A percentile compares a stretch with the other conserved stretches of the same genome.
phyloP scores from a whole-genome alignment of 345 rosid genomes.

The Salix dunnii region DNA sequence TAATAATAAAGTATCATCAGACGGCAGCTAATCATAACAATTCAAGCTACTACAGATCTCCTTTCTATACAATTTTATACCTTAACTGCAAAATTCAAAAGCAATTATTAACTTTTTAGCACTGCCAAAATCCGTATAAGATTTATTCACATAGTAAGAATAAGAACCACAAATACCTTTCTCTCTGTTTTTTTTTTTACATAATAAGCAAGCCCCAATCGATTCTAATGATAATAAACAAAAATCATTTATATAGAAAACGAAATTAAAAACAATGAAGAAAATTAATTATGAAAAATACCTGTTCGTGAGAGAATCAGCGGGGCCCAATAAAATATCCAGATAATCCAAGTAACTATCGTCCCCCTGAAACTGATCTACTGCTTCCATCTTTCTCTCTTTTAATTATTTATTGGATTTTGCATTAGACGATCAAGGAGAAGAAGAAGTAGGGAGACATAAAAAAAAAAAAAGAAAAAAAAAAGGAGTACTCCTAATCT shows the following conservation, averaged over 20 bases:
- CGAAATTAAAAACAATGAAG: not conserved
- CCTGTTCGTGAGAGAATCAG: not conserved
- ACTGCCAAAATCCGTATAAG: not conserved
- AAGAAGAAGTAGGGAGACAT: not conserved
- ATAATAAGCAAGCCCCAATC: slow-evolving; percentile 1
- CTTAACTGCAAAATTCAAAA: not conserved
- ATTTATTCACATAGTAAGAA: not conserved
- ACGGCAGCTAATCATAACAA: not conserved
- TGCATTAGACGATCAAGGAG: not conserved
- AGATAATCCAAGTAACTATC: not conserved
- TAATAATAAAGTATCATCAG: not conserved
- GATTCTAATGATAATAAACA: not conserved
- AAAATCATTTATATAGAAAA: not conserved
- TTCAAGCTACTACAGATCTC: not conserved
- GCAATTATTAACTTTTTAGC: not conserved
- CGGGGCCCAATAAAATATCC: not conserved
- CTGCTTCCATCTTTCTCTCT: not conserved
- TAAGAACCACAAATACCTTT: not conserved
- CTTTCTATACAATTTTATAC: not conserved
- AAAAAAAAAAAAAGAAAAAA: too few species aligned
- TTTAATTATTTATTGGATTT: not conserved
- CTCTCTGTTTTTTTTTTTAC: not conserved
- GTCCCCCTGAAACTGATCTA: not conserved
- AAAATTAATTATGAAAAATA: not conserved
- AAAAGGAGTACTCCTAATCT: not conserved